Percentiles rank a stretch among this genome's conserved stretches.
These are phyloP conservation scores for Cairneyella variabilis DNA, from an alignment of 495 filamentous ascomycete genomes.

Conservation along the genomic window DNA sequence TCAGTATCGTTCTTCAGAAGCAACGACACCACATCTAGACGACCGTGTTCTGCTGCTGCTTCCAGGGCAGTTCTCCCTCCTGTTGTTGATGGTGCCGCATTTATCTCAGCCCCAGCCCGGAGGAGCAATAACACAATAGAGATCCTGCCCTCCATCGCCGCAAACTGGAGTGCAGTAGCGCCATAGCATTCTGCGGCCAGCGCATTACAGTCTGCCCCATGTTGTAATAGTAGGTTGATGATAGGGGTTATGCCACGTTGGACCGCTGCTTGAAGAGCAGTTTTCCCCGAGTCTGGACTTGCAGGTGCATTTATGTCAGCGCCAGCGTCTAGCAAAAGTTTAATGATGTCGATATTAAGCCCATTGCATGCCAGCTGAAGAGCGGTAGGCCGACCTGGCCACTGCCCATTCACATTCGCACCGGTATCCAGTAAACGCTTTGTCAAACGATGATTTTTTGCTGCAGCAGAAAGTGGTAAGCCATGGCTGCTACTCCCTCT, in stretches of 20 bases:
- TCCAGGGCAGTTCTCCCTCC: conserved; percentile 11
- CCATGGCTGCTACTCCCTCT: background rate
- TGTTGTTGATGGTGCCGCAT: conserved; percentile 10
- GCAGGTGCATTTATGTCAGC: conserved; percentile 15
- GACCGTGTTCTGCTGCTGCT: conserved; percentile 22
- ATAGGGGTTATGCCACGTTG: background rate
- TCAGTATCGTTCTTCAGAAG: conserved; percentile 18
- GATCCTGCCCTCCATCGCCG: conserved; percentile 4
- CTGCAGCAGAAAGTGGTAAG: conserved; percentile 2
- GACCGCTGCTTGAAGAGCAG: conserved; percentile 18
- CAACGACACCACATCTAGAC: conserved; percentile 13
- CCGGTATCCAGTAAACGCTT: conserved; percentile 8
- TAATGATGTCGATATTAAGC: conserved; percentile 5
- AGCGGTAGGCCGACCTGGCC: background rate
- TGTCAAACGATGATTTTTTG: background rate
- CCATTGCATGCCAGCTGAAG: conserved; percentile 1
- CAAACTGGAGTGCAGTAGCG: conserved; percentile 14
- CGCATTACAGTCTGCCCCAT: conserved; percentile 14
- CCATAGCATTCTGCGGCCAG: conserved; percentile 1
- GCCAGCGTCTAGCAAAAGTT: conserved; percentile 11
- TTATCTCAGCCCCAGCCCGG: conserved; percentile 18
- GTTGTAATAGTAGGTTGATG: conserved; percentile 5
- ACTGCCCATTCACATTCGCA: conserved; percentile 2
- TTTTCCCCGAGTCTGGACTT: background rate
- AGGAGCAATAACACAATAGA: conserved; percentile 16